A percentile compares a stretch with the other conserved stretches of the same genome.
phyloP scores from a whole-genome alignment of 116 monocot genomes.

The Iris pallida region DNA sequence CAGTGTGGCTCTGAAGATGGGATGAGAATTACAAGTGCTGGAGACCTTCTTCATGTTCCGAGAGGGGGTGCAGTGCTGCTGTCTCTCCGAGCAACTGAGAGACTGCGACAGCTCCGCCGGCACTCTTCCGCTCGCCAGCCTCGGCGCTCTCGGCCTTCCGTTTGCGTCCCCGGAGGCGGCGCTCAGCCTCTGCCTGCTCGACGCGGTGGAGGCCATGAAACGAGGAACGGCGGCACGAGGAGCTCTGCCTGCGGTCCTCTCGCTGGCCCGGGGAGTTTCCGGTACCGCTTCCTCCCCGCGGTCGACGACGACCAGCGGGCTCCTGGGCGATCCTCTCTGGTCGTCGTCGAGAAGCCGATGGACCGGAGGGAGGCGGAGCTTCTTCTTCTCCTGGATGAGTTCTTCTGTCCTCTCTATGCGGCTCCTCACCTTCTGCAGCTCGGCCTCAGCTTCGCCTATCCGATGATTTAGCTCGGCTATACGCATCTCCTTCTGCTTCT shows the following conservation, averaged over 20 bases:
- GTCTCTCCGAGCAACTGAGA: conserved; percentile 23
- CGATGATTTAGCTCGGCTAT: conserved; percentile 36
- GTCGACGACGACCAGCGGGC: conserved; percentile 43
- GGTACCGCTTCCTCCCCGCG: conserved; percentile 16
- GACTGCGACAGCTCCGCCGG: conserved; percentile 42
- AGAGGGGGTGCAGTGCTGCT: too few species aligned
- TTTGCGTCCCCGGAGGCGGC: conserved; percentile 10
- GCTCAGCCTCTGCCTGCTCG: conserved; percentile 52
- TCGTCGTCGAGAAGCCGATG: conserved; percentile 18
- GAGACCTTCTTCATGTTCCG: conserved; percentile 24
- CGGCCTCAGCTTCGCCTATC: conserved; percentile 42
- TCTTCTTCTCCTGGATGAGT: conserved; percentile 29
- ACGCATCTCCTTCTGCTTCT: conserved; percentile 35
- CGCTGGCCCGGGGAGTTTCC: conserved; percentile 21
- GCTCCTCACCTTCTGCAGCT: conserved; percentile 36
- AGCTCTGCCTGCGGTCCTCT: conserved; percentile 13
- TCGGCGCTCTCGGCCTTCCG: conserved; percentile 20
- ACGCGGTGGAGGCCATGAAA: conserved; percentile 77
- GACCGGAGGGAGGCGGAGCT: background rate
- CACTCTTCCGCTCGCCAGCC: conserved; percentile 13
- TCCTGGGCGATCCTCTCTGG: conserved; percentile 64
- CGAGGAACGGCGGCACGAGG: conserved; percentile 29
- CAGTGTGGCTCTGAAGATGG: conserved; percentile 24
- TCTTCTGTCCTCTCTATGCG: conserved; percentile 36
- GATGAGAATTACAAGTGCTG: conserved; percentile 26